Conservation (phyloP, 331 rosid genomes). For the Phaseolus coccineus region DNA sequence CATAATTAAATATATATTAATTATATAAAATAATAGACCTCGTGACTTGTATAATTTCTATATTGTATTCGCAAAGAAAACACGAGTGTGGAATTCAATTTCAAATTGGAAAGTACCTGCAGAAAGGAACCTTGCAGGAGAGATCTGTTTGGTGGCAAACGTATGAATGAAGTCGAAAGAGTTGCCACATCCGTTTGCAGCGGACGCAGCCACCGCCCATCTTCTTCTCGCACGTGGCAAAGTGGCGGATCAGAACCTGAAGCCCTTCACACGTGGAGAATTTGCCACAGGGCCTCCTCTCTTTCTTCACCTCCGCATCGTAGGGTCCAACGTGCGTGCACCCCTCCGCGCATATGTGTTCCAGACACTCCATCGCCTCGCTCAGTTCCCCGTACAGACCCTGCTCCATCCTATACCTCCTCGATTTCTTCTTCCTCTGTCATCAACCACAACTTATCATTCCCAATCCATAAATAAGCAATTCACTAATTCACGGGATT, state of each 20-base stretch:
- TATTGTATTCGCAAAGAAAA: neutral
- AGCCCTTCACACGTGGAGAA: constrained; percentile 79
- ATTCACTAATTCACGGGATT: neutral
- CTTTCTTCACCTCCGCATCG: constrained; percentile 56
- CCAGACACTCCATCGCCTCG: constrained; percentile 94
- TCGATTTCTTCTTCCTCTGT: constrained; percentile 80
- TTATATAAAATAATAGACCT: neutral
- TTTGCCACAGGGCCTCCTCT: constrained; percentile 64
- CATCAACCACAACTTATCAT: no score
- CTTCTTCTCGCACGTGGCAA: constrained; percentile 67
- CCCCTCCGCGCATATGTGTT: constrained; percentile 90
- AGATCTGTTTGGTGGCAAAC: constrained; percentile 72
- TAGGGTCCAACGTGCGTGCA: constrained; percentile 81
- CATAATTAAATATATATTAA: neutral
- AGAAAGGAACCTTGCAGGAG: constrained; percentile 93
- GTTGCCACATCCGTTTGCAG: constrained; percentile 96
- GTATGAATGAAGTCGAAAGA: constrained; percentile 79
- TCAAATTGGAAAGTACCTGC: constrained; percentile 54
- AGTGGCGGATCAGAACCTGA: constrained; percentile 75
- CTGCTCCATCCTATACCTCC: constrained; percentile 66
- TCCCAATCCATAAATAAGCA: neutral
- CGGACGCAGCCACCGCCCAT: constrained; percentile 71
- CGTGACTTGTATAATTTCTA: neutral
- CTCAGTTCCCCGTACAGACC: constrained; percentile 67
- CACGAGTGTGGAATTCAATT: neutral